phyloP scores from a whole-genome alignment of 192 early-diverging fungal species.

The Coemansia sp. region DNA sequence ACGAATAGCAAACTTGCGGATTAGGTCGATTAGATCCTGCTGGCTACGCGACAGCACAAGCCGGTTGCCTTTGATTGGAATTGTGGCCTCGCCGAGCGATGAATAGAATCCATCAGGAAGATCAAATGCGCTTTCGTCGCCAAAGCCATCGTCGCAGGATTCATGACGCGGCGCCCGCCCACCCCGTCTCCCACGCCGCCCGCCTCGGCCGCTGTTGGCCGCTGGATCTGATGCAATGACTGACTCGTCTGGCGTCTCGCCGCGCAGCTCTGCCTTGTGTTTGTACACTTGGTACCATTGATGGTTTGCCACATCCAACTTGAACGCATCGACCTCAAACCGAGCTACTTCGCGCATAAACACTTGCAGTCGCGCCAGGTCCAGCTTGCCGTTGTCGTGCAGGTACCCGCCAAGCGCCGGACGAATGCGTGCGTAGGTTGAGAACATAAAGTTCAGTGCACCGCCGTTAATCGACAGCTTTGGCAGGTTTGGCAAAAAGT shows the following conservation, averaged over 20 bases:
- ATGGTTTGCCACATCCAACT: constrained; percentile 49
- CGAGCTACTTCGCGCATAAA: constrained; percentile 78
- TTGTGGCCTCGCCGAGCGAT: constrained; percentile 37
- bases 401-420: constrained; percentile 77
- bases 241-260: constrained; percentile 26
- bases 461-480: constrained; percentile 93
- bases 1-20: constrained; percentile 44
- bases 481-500: constrained; percentile 94
- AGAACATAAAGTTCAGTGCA: constrained; percentile 86
- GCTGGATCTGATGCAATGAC: constrained; percentile 15
- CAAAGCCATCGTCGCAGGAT: constrained; percentile 1
- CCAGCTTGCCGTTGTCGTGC: constrained; percentile 76
- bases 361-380: constrained; percentile 74
- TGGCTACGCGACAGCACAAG: constrained; percentile 47
- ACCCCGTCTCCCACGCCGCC: constrained; percentile 1
- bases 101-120: constrained; percentile 18
- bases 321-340: constrained; percentile 78
- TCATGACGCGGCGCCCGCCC: neutral
- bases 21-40: constrained; percentile 32
- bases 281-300: constrained; percentile 56
- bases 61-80: constrained; percentile 35
- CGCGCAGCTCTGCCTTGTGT: constrained; percentile 42
- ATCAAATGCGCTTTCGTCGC: constrained; percentile 19
- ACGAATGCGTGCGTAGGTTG: constrained; percentile 74
- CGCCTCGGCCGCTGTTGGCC: neutral